Conservation (phyloP, 352 stramenopile genomes). For the Elongisporangium prolatum region DNA sequence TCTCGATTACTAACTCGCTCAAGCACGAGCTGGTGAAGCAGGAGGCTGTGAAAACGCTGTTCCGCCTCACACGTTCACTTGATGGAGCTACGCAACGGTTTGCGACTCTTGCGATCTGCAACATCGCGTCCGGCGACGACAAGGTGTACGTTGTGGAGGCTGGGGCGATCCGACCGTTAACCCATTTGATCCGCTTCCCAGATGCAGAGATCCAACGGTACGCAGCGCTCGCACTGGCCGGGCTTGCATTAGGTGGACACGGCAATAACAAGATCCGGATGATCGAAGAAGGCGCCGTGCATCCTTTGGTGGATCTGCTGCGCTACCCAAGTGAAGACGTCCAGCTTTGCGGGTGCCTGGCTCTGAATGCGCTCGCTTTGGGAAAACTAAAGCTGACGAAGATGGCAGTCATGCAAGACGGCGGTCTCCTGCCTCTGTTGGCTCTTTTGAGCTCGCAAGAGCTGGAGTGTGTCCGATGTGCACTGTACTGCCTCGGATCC, state of each 20-base stretch:
- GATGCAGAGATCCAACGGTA: constrained; percentile 96
- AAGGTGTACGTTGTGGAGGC: constrained; percentile 91
- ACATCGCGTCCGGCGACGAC: constrained; percentile 80
- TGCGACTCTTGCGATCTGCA: constrained; percentile 93
- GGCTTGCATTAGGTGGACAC: constrained; percentile 89
- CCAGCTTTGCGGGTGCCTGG: constrained; percentile 90
- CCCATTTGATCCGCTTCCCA: constrained; percentile 93
- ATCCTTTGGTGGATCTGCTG: constrained; percentile 90
- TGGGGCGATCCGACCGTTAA: constrained; percentile 89
- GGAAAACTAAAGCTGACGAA: constrained; percentile 87
- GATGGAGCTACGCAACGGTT: constrained; percentile 93
- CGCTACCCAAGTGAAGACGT: constrained; percentile 93
- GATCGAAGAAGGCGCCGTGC: constrained; percentile 90
- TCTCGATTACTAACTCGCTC: constrained; percentile 84
- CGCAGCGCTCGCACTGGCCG: constrained; percentile 89
- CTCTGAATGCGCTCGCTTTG: constrained; percentile 89
- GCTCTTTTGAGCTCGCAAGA: constrained; percentile 84
- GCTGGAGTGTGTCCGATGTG: constrained; percentile 86
- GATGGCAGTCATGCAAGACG: constrained; percentile 85
- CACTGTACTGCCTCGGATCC: constrained; percentile 92
- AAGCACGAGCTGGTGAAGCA: constrained; percentile 85
- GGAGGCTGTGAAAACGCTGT: constrained; percentile 83
- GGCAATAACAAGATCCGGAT: constrained; percentile 91
- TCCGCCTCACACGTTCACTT: constrained; percentile 90
- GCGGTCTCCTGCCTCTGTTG: constrained; percentile 86